A percentile compares a stretch with the other conserved stretches of the same genome.
These are phyloP conservation scores for Citrus unshiu DNA, from an alignment of 345 rosid genomes.

Conservation along the genomic window DNA sequence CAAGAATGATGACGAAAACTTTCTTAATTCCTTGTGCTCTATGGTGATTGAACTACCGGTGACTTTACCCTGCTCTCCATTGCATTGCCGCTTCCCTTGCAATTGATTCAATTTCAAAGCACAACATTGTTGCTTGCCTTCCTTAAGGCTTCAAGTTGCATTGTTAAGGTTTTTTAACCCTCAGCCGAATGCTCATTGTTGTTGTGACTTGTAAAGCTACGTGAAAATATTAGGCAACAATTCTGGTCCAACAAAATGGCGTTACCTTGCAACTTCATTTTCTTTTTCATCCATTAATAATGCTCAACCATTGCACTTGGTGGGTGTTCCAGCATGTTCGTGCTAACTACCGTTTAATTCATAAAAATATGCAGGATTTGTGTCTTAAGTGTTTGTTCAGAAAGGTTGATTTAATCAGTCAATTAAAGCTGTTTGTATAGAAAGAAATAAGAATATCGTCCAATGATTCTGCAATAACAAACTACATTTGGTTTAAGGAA, in stretches of 20 bases:
- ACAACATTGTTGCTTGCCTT: constrained; percentile 3
- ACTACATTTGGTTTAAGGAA: background rate
- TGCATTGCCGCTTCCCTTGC: background rate
- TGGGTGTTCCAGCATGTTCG: background rate
- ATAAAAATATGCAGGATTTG: background rate
- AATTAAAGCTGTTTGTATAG: background rate
- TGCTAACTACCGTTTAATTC: background rate
- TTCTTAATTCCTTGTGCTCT: background rate
- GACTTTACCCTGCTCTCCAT: background rate
- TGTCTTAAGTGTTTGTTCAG: background rate
- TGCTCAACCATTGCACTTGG: background rate
- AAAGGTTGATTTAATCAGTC: background rate
- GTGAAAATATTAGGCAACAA: background rate
- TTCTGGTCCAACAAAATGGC: constrained; percentile 5
- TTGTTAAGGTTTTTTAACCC: constrained; percentile 4
- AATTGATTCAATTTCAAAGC: constrained; percentile 14
- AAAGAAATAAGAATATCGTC: too few relatives aligned
- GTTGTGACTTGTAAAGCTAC: constrained; percentile 11
- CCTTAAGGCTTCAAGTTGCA: constrained; percentile 3
- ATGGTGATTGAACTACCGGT: background rate
- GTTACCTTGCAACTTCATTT: background rate
- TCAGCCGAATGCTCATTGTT: background rate
- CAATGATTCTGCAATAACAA: background rate
- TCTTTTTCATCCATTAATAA: background rate
- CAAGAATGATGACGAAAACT: constrained; percentile 43